phyloP scores from a whole-genome alignment of 495 filamentous ascomycete genomes.

The Penicillium lividum region DNA sequence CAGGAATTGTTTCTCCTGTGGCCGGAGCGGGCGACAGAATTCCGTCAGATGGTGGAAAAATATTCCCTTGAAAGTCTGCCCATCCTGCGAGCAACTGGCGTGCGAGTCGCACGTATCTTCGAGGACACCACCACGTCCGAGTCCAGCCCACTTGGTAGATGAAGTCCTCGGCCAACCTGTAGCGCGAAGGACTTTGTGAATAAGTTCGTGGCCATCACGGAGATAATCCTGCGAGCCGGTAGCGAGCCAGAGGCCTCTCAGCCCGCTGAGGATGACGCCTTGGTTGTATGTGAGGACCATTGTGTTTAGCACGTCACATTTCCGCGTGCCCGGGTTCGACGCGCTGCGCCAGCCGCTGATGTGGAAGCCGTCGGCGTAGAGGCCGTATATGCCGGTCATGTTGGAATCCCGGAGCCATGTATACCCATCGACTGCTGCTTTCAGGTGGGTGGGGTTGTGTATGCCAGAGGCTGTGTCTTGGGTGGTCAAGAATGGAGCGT shows the following conservation, averaged over 20 bases:
- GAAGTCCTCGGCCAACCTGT: constrained; percentile 65
- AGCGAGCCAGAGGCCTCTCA: constrained; percentile 74
- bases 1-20: constrained; percentile 36
- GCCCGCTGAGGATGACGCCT: constrained; percentile 84
- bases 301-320: constrained; percentile 78
- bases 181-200: constrained; percentile 69
- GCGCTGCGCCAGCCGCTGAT: constrained; percentile 63
- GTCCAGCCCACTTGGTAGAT: constrained; percentile 62
- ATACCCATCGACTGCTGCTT: constrained; percentile 75
- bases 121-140: constrained; percentile 76
- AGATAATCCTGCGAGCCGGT: constrained; percentile 70
- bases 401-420: constrained; percentile 73
- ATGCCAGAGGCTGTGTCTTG: constrained; percentile 28
- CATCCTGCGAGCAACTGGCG: constrained; percentile 77
- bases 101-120: constrained; percentile 82
- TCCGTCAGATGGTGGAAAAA: constrained; percentile 85
- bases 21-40: constrained; percentile 72
- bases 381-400: constrained; percentile 78
- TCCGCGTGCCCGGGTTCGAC: constrained; percentile 47
- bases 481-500: constrained; percentile 60
- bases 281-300: constrained; percentile 98
- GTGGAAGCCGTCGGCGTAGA: constrained; percentile 91
- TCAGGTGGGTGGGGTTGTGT: constrained; percentile 66
- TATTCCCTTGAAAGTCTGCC: constrained; percentile 93
- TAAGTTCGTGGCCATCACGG: constrained; percentile 72